Evolutionary conservation across 2,329 filamentous ascomycete genomes (phyloP).

Genomic region (Hymenoscyphus fraxineus): DNA sequence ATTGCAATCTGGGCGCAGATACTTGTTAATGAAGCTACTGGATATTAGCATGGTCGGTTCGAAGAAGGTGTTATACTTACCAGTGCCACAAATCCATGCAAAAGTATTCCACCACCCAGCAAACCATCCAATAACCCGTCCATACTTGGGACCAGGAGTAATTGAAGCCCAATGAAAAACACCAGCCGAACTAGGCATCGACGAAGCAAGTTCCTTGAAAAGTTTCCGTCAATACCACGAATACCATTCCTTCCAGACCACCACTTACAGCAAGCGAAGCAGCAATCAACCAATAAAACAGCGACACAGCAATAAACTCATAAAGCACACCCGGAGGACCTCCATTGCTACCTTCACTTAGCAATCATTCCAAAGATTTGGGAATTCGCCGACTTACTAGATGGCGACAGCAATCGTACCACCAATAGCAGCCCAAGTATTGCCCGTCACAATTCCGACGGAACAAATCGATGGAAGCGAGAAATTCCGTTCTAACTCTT

Average conservation of each 20-base stretch:
- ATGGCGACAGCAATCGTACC: constrained; percentile 41
- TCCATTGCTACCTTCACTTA: constrained; percentile 45
- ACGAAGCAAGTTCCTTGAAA: constrained; percentile 28
- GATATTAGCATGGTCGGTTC: constrained; percentile 3
- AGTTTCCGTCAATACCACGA: neutral
- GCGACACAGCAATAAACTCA: constrained; percentile 52
- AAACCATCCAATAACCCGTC: constrained; percentile 45
- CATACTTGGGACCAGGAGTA: constrained; percentile 44
- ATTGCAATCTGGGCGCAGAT: constrained; percentile 44
- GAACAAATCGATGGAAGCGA: constrained; percentile 44
- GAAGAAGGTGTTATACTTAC: constrained; percentile 10
- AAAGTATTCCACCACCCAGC: constrained; percentile 51
- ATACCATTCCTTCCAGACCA: neutral
- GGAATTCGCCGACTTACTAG: constrained; percentile 15
- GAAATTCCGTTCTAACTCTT: constrained; percentile 49
- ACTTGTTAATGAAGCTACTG: constrained; percentile 25
- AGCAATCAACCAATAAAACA: constrained; percentile 49
- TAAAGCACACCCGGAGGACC: constrained; percentile 60
- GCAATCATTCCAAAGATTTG: neutral
- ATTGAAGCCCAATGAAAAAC: constrained; percentile 53
- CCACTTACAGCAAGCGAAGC: constrained; percentile 45
- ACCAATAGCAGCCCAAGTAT: constrained; percentile 44
- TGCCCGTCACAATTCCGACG: constrained; percentile 43
- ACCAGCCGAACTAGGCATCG: constrained; percentile 29
- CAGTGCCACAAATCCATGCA: constrained; percentile 36